Evolutionary conservation across 169 alveolate genomes (phyloP), one percentile per base, ranked within the genome.

Genomic region (Cryptosporidium bovis): DNA sequence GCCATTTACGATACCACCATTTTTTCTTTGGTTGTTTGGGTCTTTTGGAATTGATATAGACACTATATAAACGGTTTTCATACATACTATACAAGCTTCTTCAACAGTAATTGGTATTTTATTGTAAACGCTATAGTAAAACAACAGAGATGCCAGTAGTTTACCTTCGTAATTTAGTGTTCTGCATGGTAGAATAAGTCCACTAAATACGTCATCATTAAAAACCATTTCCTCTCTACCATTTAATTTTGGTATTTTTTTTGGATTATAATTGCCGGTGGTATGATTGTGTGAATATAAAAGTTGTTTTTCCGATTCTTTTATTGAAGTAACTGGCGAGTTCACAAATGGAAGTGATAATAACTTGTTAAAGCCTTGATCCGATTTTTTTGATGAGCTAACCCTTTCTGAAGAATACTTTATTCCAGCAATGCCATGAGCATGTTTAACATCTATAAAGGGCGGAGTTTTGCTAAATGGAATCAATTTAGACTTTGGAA

Each of bases 121-220:
- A 3, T 27, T 6, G 27, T 34, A 50, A 50, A 36, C 64, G 13
- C 65, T 18, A n/a, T 60, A 60, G 36, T 60, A 60, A 20, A 60
- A 56, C 29, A 77, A 53, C 29, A 77, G 12, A 50, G 87, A 77
- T 13, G 87, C 87, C 31, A 77, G 29, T 3, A 77, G 58, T 77
- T 77, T 77, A 4, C 62, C 87, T 24, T 77, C 87, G 36, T 77
- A 77, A 31, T 56, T 77, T 15, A 77, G 87, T 2, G 71, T 60
- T 60, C 64, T 77, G 31, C 87, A 77, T 1, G 87, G 87, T 20
- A 77, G 48, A 16, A 77, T 77, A 27, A 77, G 71, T 20, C 64
- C 87, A 34, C 71, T 77, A 62, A 60, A 77, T 5, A 77, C 64
- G 24, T 77, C 87, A 12, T 77, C 87, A 50, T 77, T 77, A 60